Evolutionary conservation across 495 filamentous ascomycete genomes (phyloP).

Genomic region (Xylaria sp.): DNA sequence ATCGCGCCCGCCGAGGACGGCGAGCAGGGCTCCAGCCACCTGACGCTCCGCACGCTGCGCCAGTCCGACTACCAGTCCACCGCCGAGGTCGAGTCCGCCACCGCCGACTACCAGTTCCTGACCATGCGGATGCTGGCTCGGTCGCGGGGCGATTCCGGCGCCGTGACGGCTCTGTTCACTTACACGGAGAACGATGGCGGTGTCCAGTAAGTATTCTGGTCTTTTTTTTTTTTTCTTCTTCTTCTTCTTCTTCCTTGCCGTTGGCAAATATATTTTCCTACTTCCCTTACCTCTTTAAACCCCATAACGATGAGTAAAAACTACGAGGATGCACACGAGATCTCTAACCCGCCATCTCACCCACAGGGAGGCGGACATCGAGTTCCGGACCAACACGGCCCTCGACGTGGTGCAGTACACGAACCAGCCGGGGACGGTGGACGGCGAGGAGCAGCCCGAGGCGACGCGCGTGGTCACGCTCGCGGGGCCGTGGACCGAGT

Average conservation of each 20-base stretch:
- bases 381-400: conserved; percentile 69
- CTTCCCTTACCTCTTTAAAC: not conserved
- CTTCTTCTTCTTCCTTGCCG: no score
- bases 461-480: conserved; percentile 49
- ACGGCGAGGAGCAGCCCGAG: conserved; percentile 51
- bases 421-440: conserved; percentile 66
- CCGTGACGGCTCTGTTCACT: conserved; percentile 75
- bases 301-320: not conserved
- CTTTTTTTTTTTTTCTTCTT: not conserved
- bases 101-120: conserved; percentile 60
- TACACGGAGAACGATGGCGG: conserved; percentile 50
- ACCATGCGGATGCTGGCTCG: conserved; percentile 68
- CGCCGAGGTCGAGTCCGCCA: conserved; percentile 66
- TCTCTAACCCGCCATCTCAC: conserved; percentile 41
- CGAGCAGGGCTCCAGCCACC: conserved; percentile 48
- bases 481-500: conserved; percentile 63
- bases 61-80: conserved; percentile 49
- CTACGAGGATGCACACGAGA: not conserved
- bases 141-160: conserved; percentile 59
- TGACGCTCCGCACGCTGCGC: conserved; percentile 61
- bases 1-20: conserved; percentile 50
- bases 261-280: not conserved
- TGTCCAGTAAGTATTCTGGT: conserved; percentile 39
- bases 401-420: conserved; percentile 67
- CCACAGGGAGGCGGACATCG: conserved; percentile 72